Conservation (phyloP, 306 rosid species). For the Herpetospermum pedunculosum region DNA sequence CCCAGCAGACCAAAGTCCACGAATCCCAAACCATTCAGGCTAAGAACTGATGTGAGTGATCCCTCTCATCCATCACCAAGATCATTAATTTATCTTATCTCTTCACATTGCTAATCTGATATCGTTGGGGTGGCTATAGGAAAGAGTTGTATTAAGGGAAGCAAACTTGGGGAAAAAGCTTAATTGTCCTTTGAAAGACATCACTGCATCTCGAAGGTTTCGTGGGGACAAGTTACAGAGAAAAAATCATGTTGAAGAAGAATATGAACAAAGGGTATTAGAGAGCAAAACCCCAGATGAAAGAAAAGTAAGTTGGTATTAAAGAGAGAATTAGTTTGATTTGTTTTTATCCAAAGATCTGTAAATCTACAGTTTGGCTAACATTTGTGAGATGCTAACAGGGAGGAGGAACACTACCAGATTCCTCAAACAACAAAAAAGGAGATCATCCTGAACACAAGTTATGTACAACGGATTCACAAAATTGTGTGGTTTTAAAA, state of each 20-base stretch:
- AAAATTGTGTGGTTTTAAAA: slow-evolving; percentile 12
- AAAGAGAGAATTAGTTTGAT: background rate
- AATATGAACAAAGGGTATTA: slow-evolving; percentile 18
- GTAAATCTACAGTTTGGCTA: background rate
- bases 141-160: slow-evolving; percentile 86
- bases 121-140: slow-evolving; percentile 28
- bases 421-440: slow-evolving; percentile 10
- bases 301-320: slow-evolving; percentile 25
- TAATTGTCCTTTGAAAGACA: slow-evolving; percentile 38
- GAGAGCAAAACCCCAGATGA: slow-evolving; percentile 14
- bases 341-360: background rate
- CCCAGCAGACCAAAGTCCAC: slow-evolving; percentile 65
- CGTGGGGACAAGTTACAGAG: slow-evolving; percentile 23
- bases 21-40: slow-evolving; percentile 86
- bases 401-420: slow-evolving; percentile 23
- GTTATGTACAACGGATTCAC: slow-evolving; percentile 18
- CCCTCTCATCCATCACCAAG: slow-evolving; percentile 9
- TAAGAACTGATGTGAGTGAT: slow-evolving; percentile 79
- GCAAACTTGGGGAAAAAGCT: slow-evolving; percentile 57
- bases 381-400: slow-evolving; percentile 15
- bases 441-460: slow-evolving; percentile 18
- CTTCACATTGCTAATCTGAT: slow-evolving; percentile 5
- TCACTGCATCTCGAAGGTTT: slow-evolving; percentile 16
- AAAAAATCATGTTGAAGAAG: slow-evolving; percentile 20
- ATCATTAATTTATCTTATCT: background rate